Conservation (phyloP, 73 alveolate species). For the Uronychia setigera region DNA sequence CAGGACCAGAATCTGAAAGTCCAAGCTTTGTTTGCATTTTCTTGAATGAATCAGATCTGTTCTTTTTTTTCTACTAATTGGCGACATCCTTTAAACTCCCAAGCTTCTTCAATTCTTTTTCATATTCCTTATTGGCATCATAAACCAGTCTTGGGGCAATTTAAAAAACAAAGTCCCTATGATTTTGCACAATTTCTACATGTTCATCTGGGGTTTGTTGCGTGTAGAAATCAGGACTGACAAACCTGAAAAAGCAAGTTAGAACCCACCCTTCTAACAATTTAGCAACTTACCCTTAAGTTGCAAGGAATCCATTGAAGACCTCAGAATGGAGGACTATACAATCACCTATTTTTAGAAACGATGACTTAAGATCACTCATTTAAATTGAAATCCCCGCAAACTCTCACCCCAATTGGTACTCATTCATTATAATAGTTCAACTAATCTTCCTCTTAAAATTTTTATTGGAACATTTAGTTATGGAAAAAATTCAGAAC, state of each 20-base stretch:
- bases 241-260: constrained; percentile 5
- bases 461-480: too few species aligned
- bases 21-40: too few species aligned
- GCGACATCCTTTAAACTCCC: neutral
- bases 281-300: constrained; percentile 52
- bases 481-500: too few species aligned
- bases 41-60: neutral
- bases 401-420: too few species aligned
- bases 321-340: constrained; percentile 47
- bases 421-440: too few species aligned
- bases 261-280: too few species aligned
- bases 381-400: neutral
- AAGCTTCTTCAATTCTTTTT: neutral
- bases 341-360: constrained; percentile 56
- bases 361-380: constrained; percentile 13
- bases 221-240: neutral
- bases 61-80: constrained; percentile 10
- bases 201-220: constrained; percentile 1
- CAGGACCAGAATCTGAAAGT: too few species aligned
- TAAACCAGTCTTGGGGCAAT: constrained; percentile 38
- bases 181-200: constrained; percentile 17
- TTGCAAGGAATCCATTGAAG: constrained; percentile 29
- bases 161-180: constrained; percentile 44
- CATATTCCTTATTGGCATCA: constrained; percentile 43
- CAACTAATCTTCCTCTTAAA: too few species aligned